Base-by-base conservation (phyloP, 768 basidiomycete genomes). In the Polyporus arcularius region DNA sequence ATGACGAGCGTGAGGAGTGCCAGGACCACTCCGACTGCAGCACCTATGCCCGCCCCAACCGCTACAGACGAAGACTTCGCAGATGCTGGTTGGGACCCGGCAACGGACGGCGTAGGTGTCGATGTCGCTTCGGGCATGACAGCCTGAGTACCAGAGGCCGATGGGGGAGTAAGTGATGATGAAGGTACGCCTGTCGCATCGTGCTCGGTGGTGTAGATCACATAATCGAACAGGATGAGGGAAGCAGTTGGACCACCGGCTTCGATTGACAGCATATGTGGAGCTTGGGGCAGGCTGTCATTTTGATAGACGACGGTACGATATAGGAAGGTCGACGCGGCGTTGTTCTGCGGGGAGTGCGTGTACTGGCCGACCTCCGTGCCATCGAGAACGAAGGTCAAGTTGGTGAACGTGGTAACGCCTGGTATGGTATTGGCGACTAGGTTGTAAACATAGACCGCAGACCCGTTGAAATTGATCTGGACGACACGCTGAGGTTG, bases 361-460 rank as follows among this genome's bases (percentile, higher is more conserved):
- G 38, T 18, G 53, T 51, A 60, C 15, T 42, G 21, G 18, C 53
- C 55, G 1, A 48, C 57, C 7, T 4, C 16, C 12, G 21, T 16
- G 21, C 58, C 58, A 35, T 65, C 65, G n/a, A 65, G 32, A 15
- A 47, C 18, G 58, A 65, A 62, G 32, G 55, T 60, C 50, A 63
- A 31, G 48, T 66, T 63, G 16, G 58, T 55, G 39, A 58, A 51
- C 7, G 61, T 63, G 5, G 60, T 58, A 1, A 55, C 57, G n/a
- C 26, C 9, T 56, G 55, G 18, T 26, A 45, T 21, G 52, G 4
- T 11, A 21, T 57, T 53, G 9, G 58, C 28, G 16, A 54, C 32
- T 11, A 49, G 45, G 31, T 40, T 26, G 39, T 18, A 61, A 28
- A 60, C 59, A 39, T 57, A 64, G 2, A 65, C 40, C 4, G 63